Base-by-base conservation (phyloP, 2,329 filamentous ascomycete genomes). In the Fusarium heterosporum region DNA sequence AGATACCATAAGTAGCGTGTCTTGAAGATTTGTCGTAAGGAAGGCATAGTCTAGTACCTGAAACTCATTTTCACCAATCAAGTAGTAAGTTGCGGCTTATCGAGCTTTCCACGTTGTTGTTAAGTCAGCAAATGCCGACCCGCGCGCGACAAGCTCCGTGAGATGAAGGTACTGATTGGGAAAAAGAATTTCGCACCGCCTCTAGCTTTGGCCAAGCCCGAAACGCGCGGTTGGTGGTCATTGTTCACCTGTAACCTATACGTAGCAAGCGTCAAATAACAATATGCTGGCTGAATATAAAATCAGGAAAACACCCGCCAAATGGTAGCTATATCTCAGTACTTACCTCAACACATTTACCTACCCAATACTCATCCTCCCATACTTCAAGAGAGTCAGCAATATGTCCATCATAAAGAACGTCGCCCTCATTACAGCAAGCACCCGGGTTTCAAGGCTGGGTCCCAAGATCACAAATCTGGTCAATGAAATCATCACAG, bases 361-460 rank as follows among this genome's bases (percentile, higher is more conserved):
- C 12, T 14, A n/a, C 6, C 22, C 22, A 22, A 22, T 22, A 4
- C 6, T 6, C 22, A 22, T 22, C 4, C 22, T 22, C 22, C 22
- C 6, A 22, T 22, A 22, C 22, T 22, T 25, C 1, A 10, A 6
- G 2, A 36, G 14, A 0, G 26, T 13, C 13, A n/a, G 0, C 39
- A 59, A 34, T 0, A 66, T 66, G 63, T 1, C 50, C 4, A 5
- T 32, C 9, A 9, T 25, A n/a, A 67, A 53, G 17, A 66, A 57
- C n/a, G 41, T 66, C 22, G 63, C 63, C 11, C 51, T 67, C 1
- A 67, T 66, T 8, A 59, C 63, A 1, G 19, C 63, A 0, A 66
- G 63, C 47, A 67, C 63, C 7, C 39, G 63, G 4, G 67, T 41
- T 4, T n/a, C 30, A 5, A 40, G 63, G n/a, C 29, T 66, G 2